Evolutionary conservation across 164 flowering plant genomes (phyloP).

Genomic region (Stephania japonica): DNA sequence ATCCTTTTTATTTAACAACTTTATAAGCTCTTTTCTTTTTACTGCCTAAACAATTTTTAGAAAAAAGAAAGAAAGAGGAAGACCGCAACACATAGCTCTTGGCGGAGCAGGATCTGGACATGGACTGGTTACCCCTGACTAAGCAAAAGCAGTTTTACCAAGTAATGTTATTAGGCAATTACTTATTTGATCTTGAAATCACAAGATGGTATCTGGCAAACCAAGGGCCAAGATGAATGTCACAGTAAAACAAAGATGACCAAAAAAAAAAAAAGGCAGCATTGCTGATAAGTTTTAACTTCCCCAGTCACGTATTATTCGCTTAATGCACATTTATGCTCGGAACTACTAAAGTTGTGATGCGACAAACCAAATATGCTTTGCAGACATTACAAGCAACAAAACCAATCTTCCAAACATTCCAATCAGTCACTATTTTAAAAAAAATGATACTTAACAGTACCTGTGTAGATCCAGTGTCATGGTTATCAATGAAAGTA

Average conservation of each 20-base stretch:
- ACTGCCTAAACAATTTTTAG: neutral
- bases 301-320: neutral
- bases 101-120: neutral
- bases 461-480: slow-evolving; percentile 97
- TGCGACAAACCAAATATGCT: no score
- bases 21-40: neutral
- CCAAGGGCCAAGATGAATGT: neutral
- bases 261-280: neutral
- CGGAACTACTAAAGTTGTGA: no score
- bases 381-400: no score
- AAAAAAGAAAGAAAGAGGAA: neutral
- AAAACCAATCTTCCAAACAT: neutral
- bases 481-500: slow-evolving; percentile 90
- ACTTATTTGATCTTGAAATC: neutral
- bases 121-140: neutral
- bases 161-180: neutral
- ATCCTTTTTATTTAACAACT: neutral
- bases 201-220: neutral
- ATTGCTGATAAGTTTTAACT: neutral
- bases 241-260: neutral
- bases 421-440: neutral
- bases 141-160: neutral
- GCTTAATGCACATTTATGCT: neutral
- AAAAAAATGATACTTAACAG: neutral
- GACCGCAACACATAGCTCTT: neutral